phyloP scores from a whole-genome alignment of 352 stramenopile species.

The Pythium phragmiticola region DNA sequence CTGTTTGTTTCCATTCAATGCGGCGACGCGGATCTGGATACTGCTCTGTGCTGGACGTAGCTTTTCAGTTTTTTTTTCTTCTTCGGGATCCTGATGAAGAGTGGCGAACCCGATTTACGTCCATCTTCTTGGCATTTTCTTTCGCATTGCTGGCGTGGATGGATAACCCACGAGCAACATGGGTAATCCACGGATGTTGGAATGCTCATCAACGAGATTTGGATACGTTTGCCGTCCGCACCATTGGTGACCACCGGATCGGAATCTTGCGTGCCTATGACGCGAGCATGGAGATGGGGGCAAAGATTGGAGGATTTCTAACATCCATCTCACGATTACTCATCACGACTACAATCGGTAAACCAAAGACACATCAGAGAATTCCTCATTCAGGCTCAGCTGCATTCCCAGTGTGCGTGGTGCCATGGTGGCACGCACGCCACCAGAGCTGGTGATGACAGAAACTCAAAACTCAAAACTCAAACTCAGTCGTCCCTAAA shows the following conservation, averaged over 20 bases:
- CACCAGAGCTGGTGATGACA: not conserved
- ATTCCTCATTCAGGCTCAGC: not conserved
- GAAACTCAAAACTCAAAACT: not conserved
- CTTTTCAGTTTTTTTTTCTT: too few species aligned
- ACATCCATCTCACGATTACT: not conserved
- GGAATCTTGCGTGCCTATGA: conserved; percentile 18
- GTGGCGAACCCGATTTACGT: too few species aligned
- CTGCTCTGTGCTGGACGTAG: too few species aligned
- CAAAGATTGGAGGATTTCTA: not conserved
- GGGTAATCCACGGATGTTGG: not conserved
- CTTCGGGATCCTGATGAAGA: too few species aligned
- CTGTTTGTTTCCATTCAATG: conserved; percentile 2
- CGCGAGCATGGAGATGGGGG: conserved; percentile 14
- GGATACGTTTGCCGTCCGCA: conserved; percentile 1
- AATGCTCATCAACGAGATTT: not conserved
- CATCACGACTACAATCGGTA: not conserved
- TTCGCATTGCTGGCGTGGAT: too few species aligned
- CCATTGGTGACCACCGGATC: conserved; percentile 12
- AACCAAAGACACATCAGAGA: not conserved
- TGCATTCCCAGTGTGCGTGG: not conserved
- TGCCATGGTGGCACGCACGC: conserved; percentile 1
- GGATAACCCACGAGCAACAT: too few species aligned
- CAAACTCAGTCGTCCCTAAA: conserved; percentile 1
- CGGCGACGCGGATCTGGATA: too few species aligned
- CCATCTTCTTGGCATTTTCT: too few species aligned